Conservation (phyloP, 1,284 basidiomycete species). For the Cutaneotrichosporon sp. region DNA sequence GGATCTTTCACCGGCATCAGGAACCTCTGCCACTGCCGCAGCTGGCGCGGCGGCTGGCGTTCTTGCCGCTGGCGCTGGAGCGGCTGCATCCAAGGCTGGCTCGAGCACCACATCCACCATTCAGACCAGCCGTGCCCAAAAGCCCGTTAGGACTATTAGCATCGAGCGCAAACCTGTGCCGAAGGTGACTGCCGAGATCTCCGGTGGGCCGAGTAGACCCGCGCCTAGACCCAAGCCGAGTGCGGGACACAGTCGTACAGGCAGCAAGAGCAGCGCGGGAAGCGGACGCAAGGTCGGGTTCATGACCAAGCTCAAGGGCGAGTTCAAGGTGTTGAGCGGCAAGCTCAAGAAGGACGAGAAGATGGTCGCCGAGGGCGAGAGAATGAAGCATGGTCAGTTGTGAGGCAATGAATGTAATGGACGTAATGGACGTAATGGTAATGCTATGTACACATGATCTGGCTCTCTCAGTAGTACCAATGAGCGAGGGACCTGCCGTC, state of each 20-base stretch:
- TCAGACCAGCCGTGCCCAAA: background rate
- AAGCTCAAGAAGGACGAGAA: constrained; percentile 32
- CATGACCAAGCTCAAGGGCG: constrained; percentile 46
- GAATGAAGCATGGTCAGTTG: background rate
- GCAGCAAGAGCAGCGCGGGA: constrained; percentile 9
- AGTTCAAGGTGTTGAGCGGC: constrained; percentile 38
- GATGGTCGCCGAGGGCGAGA: constrained; percentile 14
- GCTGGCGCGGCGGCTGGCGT: background rate
- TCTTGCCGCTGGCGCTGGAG: background rate
- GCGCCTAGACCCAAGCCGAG: background rate
- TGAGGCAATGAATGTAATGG: no score
- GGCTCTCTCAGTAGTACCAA: constrained; percentile 32
- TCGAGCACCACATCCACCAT: background rate
- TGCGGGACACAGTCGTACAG: constrained; percentile 10
- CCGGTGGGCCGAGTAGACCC: background rate
- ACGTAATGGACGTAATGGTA: background rate
- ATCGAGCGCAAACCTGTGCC: constrained; percentile 8
- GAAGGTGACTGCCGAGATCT: background rate
- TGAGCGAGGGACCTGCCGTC: constrained; percentile 30
- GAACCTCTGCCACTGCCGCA: no score
- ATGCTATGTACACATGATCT: background rate
- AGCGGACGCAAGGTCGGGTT: constrained; percentile 38
- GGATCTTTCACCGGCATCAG: no score
- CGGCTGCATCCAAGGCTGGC: background rate
- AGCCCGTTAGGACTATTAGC: constrained; percentile 8